phyloP scores from a whole-genome alignment of 768 basidiomycete species.

The Clathrus columnatus region DNA sequence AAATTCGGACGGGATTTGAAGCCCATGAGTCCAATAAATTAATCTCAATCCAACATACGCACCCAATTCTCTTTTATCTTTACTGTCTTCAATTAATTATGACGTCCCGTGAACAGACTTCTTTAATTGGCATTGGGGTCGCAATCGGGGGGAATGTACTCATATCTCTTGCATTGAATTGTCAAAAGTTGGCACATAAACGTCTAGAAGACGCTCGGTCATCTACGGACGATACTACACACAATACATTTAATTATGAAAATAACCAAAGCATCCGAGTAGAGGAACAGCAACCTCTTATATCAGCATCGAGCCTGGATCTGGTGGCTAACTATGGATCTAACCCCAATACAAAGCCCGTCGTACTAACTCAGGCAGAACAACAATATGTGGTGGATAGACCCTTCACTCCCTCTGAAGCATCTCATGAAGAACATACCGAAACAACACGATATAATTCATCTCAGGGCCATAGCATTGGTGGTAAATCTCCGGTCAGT shows the following conservation, averaged over 20 bases:
- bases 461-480: constrained; percentile 17
- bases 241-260: background rate
- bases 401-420: background rate
- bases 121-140: constrained; percentile 70
- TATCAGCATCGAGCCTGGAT: background rate
- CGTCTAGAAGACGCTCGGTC: constrained; percentile 56
- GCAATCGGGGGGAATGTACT: constrained; percentile 80
- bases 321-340: background rate
- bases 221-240: constrained; percentile 15
- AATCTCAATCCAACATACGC: background rate
- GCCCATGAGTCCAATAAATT: too few species aligned
- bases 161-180: constrained; percentile 84
- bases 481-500: too few species aligned
- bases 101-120: constrained; percentile 44
- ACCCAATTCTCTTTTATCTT: background rate
- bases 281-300: background rate
- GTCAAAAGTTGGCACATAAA: constrained; percentile 87
- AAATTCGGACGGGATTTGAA: too few species aligned
- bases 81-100: constrained; percentile 10
- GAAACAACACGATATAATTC: constrained; percentile 12
- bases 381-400: background rate
- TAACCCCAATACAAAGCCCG: background rate
- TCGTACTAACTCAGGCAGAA: background rate
- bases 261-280: background rate
- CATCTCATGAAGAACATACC: background rate